Percentiles rank a stretch among this genome's conserved stretches.
These are phyloP conservation scores for Amphicarpaea edgeworthii DNA, from an alignment of 306 rosid genomes.

Conservation along the genomic window DNA sequence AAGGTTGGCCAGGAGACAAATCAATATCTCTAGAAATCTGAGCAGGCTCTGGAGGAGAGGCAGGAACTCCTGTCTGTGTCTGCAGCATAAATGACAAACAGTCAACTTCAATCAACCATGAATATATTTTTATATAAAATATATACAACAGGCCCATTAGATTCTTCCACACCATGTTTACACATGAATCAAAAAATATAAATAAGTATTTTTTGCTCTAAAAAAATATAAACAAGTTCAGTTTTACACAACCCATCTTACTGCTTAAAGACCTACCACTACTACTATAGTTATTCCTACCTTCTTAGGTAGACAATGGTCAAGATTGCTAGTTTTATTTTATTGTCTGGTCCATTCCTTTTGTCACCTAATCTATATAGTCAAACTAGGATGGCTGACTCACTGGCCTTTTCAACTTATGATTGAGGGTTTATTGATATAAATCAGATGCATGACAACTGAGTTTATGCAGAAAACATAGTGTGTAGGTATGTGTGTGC, in stretches of 20 bases:
- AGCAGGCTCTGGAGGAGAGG: constrained; percentile 66
- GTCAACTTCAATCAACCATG: constrained; percentile 35
- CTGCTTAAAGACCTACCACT: constrained; percentile 17
- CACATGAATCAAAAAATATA: constrained; percentile 17
- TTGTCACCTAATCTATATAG: constrained; percentile 2
- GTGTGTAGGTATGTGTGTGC: not conserved
- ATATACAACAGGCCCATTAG: not conserved
- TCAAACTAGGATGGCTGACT: not conserved
- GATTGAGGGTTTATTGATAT: constrained; percentile 9
- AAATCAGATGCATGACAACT: constrained; percentile 1
- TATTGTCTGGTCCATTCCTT: not conserved
- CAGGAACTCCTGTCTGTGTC: constrained; percentile 71
- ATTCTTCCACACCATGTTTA: constrained; percentile 17
- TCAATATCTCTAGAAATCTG: constrained; percentile 73
- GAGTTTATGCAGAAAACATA: constrained; percentile 3
- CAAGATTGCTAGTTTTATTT: constrained; percentile 1
- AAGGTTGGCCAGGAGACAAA: constrained; percentile 85
- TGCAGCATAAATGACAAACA: constrained; percentile 48
- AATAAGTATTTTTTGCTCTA: not conserved
- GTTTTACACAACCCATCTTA: not conserved
- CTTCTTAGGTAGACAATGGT: not conserved
- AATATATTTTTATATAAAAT: not conserved
- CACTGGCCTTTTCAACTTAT: constrained; percentile 1
- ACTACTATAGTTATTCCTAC: not conserved
- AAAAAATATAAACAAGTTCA: not conserved